phyloP scores from a whole-genome alignment of 148 eudicot genomes.

The Amaranthus hypochondriacus region DNA sequence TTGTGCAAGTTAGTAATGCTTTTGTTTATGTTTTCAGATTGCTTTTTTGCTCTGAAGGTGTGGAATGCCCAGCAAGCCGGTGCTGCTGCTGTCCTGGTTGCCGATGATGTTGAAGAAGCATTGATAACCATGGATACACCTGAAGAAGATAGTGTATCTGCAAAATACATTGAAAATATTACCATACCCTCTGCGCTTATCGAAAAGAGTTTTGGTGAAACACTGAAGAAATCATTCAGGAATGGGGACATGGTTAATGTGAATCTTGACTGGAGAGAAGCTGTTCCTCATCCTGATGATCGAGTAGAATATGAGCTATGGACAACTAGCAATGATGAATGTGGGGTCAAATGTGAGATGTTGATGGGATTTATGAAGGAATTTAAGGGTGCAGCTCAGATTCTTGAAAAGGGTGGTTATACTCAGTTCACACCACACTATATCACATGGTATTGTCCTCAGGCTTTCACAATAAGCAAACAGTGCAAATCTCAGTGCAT shows the following conservation, averaged over 20 bases:
- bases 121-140: conserved; percentile 93
- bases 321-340: conserved; percentile 95
- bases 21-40: conserved; percentile 44
- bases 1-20: background rate
- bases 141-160: conserved; percentile 65
- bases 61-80: conserved; percentile 98
- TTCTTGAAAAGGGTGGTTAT: conserved; percentile 89
- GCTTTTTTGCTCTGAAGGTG: conserved; percentile 84
- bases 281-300: conserved; percentile 96
- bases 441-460: conserved; percentile 97
- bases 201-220: conserved; percentile 65
- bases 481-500: conserved; percentile 94
- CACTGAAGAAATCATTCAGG: conserved; percentile 50
- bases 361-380: conserved; percentile 78
- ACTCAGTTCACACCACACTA: conserved; percentile 89
- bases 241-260: conserved; percentile 79
- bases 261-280: conserved; percentile 96
- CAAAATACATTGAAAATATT: conserved; percentile 77
- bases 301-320: conserved; percentile 91
- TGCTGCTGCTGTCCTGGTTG: conserved; percentile 92
- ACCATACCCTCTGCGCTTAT: conserved; percentile 94
- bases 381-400: conserved; percentile 85
- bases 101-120: conserved; percentile 69
- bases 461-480: conserved; percentile 78
- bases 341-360: conserved; percentile 91